Base-by-base conservation (phyloP, 1,284 basidiomycete genomes). In the Tremellales sp. region DNA sequence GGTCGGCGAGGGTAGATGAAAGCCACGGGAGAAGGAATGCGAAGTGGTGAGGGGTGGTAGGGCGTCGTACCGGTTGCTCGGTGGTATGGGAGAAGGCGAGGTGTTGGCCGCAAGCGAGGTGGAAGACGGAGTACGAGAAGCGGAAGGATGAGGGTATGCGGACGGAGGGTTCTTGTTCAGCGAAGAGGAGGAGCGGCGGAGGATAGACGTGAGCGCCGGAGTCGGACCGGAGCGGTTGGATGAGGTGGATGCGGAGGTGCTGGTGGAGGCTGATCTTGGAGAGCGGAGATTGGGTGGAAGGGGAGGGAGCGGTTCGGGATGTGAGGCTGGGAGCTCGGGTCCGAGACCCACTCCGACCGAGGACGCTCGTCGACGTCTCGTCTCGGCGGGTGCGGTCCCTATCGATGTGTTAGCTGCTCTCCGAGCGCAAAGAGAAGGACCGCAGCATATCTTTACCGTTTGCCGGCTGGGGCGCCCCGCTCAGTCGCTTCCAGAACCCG, bases 1-100 rank as follows among this genome's bases (percentile, higher is more conserved):
- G 2, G 62, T 55, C 10, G 65, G 63, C 1, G 65, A 66, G 1
- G 67, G 67, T 5, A 70, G 43, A 40, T 70, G 67, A 40, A 66
- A 70, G 2, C 67, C 67, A 8, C 56, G 53, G 8, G 67, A 68
- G 45, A 68, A 64, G 0, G 64, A 62, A 8, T 56, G 48, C 5
- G 55, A 47, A 8, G 49, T 37, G 21, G 51, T 47, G n/a, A 54
- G 26, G 18, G 43, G 45, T 14, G 49, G 57, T 34, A 48, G 43
- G 2, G 32, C 32, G 26, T 46, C 44, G 16, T 29, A 45, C 24
- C 29, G 25, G 28, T 40, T 31, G n/a, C 16, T 42, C n/a, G 34
- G 26, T 12, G 37, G n/a, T 9, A 27, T 16, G 19, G 7, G 18
- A 4, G 21, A 28, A 47, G 19, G 10, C 33, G 34, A 10, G 32